Percentiles rank a stretch among this genome's conserved stretches.
These are phyloP conservation scores for Chionographis japonica DNA, from an alignment of 106 monocot genomes.

Conservation along the genomic window DNA sequence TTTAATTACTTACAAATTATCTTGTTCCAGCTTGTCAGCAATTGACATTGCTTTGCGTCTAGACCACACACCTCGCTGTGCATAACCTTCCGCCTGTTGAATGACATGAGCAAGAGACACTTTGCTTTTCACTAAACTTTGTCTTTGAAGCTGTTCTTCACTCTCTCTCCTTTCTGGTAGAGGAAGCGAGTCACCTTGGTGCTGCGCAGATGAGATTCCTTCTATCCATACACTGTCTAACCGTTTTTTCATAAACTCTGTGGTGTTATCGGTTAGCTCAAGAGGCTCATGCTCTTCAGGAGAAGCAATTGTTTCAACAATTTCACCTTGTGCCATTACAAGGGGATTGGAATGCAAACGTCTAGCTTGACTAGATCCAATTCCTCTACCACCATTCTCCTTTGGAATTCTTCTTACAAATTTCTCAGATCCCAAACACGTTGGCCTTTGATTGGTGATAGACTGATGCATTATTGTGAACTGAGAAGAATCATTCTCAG, in stretches of 20 bases:
- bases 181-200: constrained; percentile 8
- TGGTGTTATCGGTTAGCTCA: constrained; percentile 9
- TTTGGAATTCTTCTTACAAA: constrained; percentile 22
- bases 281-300: constrained; percentile 10
- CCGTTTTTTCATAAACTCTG: constrained; percentile 13
- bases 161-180: constrained; percentile 26
- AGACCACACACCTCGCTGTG: constrained; percentile 68
- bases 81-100: constrained; percentile 61
- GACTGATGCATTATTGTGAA: constrained; percentile 29
- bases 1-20: constrained; percentile 75
- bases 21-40: constrained; percentile 96
- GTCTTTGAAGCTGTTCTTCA: constrained; percentile 24
- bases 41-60: constrained; percentile 73
- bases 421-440: constrained; percentile 18
- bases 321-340: constrained; percentile 33
- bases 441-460: constrained; percentile 21
- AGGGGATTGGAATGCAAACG: constrained; percentile 25
- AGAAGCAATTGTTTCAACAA: constrained; percentile 39
- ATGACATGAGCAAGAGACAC: constrained; percentile 93
- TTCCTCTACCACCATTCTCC: constrained; percentile 20
- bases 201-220: constrained; percentile 35
- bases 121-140: constrained; percentile 71
- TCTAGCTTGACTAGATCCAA: constrained; percentile 22
- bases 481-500: constrained; percentile 26
- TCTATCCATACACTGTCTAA: constrained; percentile 25